A percentile compares a stretch with the other conserved stretches of the same genome.
Conservation (phyloP, 225 moss, liverwort and hornwort genomes). For the Straminergon stramineum region DNA sequence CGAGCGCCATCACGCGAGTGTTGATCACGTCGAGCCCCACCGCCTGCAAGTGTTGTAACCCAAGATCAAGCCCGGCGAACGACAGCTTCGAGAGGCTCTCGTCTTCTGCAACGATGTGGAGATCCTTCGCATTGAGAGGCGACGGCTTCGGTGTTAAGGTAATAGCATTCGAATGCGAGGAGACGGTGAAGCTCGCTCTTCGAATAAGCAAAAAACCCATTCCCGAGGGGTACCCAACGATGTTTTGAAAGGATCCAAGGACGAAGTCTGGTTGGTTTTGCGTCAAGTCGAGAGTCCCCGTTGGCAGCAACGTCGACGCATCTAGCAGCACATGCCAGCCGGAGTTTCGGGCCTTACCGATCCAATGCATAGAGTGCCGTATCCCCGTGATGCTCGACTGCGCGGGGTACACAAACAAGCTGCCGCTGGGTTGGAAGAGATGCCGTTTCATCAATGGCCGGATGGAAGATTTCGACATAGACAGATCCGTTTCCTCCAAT, state of each 20-base stretch:
- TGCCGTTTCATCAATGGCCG: constrained; percentile 41
- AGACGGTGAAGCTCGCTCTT: constrained; percentile 36
- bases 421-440: constrained; percentile 15
- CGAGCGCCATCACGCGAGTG: constrained; percentile 58
- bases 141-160: constrained; percentile 8
- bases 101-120: constrained; percentile 51
- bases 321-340: constrained; percentile 48
- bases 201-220: constrained; percentile 70
- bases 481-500: constrained; percentile 48
- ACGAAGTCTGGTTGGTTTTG: constrained; percentile 65
- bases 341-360: constrained; percentile 27
- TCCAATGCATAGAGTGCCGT: constrained; percentile 35
- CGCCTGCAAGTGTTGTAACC: constrained; percentile 52
- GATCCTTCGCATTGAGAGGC: constrained; percentile 11
- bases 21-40: constrained; percentile 54
- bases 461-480: constrained; percentile 17
- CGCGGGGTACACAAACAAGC: constrained; percentile 38
- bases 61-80: constrained; percentile 61
- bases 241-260: constrained; percentile 64
- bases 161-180: constrained; percentile 13
- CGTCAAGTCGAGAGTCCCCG: constrained; percentile 44
- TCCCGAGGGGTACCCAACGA: constrained; percentile 80
- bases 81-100: constrained; percentile 50
- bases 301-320: constrained; percentile 49
- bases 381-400: constrained; percentile 46